Conservation (phyloP, 2,329 filamentous ascomycete genomes). For the Stylonectria norvegica region DNA sequence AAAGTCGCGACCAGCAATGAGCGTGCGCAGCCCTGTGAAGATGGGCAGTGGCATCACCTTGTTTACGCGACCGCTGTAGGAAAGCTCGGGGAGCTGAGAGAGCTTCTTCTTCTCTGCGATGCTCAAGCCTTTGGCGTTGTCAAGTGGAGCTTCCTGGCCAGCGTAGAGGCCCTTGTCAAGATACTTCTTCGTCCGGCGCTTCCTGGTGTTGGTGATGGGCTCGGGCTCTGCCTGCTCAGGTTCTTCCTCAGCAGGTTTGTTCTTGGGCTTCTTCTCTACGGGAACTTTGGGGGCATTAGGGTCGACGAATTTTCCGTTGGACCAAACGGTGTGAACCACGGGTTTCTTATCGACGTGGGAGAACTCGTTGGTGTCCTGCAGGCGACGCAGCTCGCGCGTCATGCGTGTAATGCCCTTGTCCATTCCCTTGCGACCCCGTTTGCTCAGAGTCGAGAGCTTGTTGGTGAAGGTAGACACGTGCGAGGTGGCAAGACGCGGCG, state of each 20-base stretch:
- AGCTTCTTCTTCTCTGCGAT: conserved; percentile 50
- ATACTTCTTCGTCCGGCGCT: conserved; percentile 67
- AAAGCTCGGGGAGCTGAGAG: conserved; percentile 45
- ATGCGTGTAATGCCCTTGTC: conserved; percentile 47
- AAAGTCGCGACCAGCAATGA: conserved; percentile 75
- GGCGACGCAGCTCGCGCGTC: conserved; percentile 55
- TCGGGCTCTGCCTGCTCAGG: conserved; percentile 34
- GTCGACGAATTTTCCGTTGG: conserved; percentile 60
- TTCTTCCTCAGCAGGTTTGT: conserved; percentile 18
- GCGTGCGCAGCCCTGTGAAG: conserved; percentile 67
- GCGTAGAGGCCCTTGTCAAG: conserved; percentile 80
- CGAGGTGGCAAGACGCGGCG: conserved; percentile 43
- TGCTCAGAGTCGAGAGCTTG: conserved; percentile 55
- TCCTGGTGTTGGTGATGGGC: conserved; percentile 35
- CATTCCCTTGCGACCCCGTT: conserved; percentile 55
- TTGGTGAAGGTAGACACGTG: conserved; percentile 42
- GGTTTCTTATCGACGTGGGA: conserved; percentile 56
- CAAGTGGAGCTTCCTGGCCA: conserved; percentile 63
- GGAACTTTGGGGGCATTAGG: conserved; percentile 41
- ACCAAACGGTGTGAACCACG: conserved; percentile 59
- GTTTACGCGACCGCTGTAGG: conserved; percentile 48
- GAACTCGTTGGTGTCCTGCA: conserved; percentile 63
- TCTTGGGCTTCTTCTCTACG: conserved; percentile 18
- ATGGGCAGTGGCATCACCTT: conserved; percentile 70
- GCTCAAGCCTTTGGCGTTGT: conserved; percentile 48